A percentile compares a stretch with the other conserved stretches of the same genome.
phyloP scores from a whole-genome alignment of 1,139 yeast species.

The Yamadazyma taylorii region DNA sequence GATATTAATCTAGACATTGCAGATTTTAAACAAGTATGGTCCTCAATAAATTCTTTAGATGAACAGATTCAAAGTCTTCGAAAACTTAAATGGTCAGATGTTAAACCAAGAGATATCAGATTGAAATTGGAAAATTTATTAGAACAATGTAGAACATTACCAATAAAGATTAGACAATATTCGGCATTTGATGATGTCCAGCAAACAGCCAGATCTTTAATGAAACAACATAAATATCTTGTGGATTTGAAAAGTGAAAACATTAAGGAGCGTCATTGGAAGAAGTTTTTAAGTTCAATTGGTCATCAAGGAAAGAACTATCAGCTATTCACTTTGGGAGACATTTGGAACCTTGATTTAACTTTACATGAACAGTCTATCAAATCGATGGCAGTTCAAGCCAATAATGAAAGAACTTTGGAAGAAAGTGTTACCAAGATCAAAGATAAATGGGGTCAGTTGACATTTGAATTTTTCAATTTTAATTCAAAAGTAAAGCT shows the following conservation, averaged over 20 bases:
- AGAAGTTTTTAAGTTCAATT: conserved; percentile 40
- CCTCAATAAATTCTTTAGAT: conserved; percentile 57
- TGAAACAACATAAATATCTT: conserved; percentile 41
- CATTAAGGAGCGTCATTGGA: conserved; percentile 73
- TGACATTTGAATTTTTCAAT: conserved; percentile 54
- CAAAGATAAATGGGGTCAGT: conserved; percentile 46
- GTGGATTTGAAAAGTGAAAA: conserved; percentile 56
- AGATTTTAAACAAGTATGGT: conserved; percentile 68
- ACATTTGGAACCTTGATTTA: conserved; percentile 61
- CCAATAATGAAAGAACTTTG: conserved; percentile 70
- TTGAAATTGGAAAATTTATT: conserved; percentile 53
- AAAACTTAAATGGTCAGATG: conserved; percentile 48
- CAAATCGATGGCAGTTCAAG: conserved; percentile 55
- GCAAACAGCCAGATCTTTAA: conserved; percentile 38
- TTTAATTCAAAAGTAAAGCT: conserved; percentile 56
- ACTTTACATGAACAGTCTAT: conserved; percentile 45
- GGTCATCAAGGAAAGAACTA: conserved; percentile 16
- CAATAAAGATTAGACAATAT: conserved; percentile 64
- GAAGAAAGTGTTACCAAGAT: conserved; percentile 57
- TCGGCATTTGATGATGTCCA: conserved; percentile 67
- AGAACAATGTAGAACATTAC: conserved; percentile 50
- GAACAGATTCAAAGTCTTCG: conserved; percentile 48
- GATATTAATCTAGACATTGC: conserved; percentile 49
- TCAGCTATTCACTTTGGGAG: conserved; percentile 48
- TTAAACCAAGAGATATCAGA: conserved; percentile 50